Base-by-base conservation (phyloP, 2,329 filamentous ascomycete genomes). In the Plenodomus tracheiphilus region DNA sequence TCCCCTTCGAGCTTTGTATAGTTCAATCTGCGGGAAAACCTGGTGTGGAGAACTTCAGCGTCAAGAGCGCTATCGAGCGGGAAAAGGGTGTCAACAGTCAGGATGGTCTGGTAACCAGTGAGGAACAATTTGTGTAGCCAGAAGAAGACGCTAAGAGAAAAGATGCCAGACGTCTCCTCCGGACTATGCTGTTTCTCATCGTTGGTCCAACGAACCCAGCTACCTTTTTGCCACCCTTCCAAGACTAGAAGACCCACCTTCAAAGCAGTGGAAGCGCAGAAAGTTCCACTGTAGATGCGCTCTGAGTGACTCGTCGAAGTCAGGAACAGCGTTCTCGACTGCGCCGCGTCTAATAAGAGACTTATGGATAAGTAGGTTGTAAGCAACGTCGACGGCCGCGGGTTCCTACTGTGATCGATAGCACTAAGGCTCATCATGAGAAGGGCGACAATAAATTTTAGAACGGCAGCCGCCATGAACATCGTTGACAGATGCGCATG, bases 71-170 rank as follows among this genome's bases (percentile, higher is more conserved):
- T 49, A 43, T 66, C 64, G 8, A 68, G 54, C 6, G 53, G 53
- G 41, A 60, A 69, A 10, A 74, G 55, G 47, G 65, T 58, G n/a
- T 68, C 55, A 11, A 66, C 53, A 2, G 46, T 56, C 3, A 74
- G 44, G 19, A 68, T 51, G 1, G 56, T 64, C 10, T 47, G 47
- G 40, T 64, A 71, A 0, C 72, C 71, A 10, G 47, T 10, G 13
- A 48, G 28, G 39, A 74, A 70, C 6, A 74, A 49, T 5, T 51
- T 51, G 34, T 70, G 74, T 10, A 74, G 45, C 72, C 72, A 75
- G 56, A 56, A 68, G 48, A 72, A 71, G 25, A 74, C 46, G 15
- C 62, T 58, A n/a, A 67, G 63, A 25, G 53, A 61, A 40, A 68
- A 67, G 4, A 74, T 51, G 13, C 70, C 65, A 45, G 65, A 66